Conservation (phyloP, 192 early-diverging fungal species). For the Mortierella antarctica region DNA sequence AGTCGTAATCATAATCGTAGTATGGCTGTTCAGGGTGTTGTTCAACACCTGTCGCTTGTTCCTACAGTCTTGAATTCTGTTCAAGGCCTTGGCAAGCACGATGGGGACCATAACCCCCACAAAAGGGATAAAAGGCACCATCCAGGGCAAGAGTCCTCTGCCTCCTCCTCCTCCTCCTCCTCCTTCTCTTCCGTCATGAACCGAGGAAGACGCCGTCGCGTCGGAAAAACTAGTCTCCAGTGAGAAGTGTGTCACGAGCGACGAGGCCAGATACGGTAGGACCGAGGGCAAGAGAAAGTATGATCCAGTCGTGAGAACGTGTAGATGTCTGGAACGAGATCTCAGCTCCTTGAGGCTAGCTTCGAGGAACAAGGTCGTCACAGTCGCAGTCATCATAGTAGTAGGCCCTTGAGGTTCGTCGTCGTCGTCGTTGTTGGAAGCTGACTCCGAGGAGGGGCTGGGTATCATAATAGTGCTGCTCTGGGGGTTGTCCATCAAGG, state of each 20-base stretch:
- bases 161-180: not conserved
- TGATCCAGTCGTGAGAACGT: conserved; percentile 1
- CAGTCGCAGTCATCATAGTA: not conserved
- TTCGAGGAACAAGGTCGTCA: not conserved
- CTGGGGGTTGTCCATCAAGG: not conserved
- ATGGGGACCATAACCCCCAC: not conserved
- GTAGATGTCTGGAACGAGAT: too few relatives aligned
- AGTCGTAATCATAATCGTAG: too few relatives aligned
- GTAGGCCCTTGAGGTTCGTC: not conserved
- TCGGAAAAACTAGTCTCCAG: not conserved
- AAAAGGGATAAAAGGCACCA: not conserved
- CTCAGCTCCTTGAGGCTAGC: not conserved
- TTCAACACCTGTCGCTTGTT: too few relatives aligned
- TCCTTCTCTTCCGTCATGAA: too few relatives aligned
- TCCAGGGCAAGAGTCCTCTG: not conserved
- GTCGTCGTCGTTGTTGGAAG: not conserved
- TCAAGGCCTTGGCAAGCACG: not conserved
- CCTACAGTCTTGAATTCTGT: not conserved
- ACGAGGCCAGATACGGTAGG: conserved; percentile 8
- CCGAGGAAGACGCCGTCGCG: not conserved
- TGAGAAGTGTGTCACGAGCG: not conserved
- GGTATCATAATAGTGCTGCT: not conserved
- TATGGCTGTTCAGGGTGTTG: not conserved
- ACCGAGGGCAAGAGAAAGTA: conserved; percentile 8
- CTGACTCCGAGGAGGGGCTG: too few relatives aligned